Conservation (phyloP, 2,329 filamentous ascomycete genomes). For the Calonectria pauciramosa region DNA sequence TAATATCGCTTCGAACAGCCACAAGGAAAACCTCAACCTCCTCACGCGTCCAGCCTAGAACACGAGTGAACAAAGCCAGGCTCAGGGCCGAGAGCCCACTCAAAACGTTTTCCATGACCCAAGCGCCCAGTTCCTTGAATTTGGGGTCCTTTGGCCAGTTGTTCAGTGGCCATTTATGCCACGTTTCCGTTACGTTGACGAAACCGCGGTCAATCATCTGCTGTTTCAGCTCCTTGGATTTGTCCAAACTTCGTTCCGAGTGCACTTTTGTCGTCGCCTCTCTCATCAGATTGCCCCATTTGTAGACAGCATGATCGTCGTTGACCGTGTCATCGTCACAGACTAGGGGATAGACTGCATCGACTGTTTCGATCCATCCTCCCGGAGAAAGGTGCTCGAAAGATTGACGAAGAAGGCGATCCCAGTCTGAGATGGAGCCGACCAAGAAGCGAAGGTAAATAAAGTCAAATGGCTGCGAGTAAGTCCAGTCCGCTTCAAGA, state of each 20-base stretch:
- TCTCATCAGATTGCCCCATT: conserved; percentile 18
- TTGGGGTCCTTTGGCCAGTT: conserved; percentile 14
- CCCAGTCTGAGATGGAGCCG: conserved; percentile 16
- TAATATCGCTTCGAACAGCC: conserved; percentile 11
- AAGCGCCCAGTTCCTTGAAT: conserved; percentile 15
- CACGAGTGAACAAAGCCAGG: conserved; percentile 8
- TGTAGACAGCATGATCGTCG: conserved; percentile 7
- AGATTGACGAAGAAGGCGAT: neutral
- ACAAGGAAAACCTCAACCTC: conserved; percentile 18
- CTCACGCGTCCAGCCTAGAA: conserved; percentile 13
- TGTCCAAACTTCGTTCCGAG: conserved; percentile 6
- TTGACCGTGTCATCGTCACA: conserved; percentile 15
- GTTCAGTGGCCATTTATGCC: conserved; percentile 16
- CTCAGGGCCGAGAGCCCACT: conserved; percentile 15
- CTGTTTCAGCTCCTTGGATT: conserved; percentile 13
- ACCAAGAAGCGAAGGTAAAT: conserved; percentile 22
- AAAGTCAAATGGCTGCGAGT: conserved; percentile 12
- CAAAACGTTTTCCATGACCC: conserved; percentile 2
- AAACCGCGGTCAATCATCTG: conserved; percentile 11
- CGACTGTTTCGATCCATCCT: conserved; percentile 17
- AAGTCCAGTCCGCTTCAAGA: conserved; percentile 16
- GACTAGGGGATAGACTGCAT: conserved; percentile 9
- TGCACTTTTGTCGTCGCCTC: conserved; percentile 2
- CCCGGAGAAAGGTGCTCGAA: conserved; percentile 6
- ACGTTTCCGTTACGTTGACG: neutral